Percentiles rank a stretch among this genome's conserved stretches.
These are phyloP conservation scores for Aureobasidium sp. DNA, from an alignment of 2,329 filamentous ascomycete species.

Conservation along the genomic window DNA sequence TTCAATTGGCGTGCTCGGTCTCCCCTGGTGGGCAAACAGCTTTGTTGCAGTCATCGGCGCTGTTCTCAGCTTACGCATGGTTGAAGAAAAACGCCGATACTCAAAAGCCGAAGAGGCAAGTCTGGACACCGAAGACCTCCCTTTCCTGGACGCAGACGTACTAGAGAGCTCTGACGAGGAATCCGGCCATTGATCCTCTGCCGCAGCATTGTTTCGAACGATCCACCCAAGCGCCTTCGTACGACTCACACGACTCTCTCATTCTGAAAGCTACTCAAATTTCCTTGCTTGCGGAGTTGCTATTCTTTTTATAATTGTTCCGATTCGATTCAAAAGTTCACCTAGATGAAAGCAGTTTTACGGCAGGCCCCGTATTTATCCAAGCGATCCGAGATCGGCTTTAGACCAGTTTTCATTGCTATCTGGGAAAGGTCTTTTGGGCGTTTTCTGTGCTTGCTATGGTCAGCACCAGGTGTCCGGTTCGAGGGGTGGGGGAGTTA, in stretches of 20 bases:
- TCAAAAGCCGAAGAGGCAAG: conserved; percentile 10
- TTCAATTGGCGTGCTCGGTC: conserved; percentile 71
- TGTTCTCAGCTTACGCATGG: conserved; percentile 65
- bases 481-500: not conserved
- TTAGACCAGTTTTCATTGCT: not conserved
- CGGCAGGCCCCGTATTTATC: not conserved
- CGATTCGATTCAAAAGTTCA: conserved; percentile 2
- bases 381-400: not conserved
- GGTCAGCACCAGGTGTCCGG: not conserved
- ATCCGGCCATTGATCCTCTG: not conserved
- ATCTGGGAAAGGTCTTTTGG: not conserved
- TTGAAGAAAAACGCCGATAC: conserved; percentile 26
- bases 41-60: conserved; percentile 69
- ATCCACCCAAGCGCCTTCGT: not conserved
- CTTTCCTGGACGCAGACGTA: conserved; percentile 5
- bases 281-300: not conserved
- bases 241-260: not conserved
- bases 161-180: not conserved
- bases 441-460: conserved; percentile 2
- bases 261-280: not conserved
- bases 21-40: conserved; percentile 90
- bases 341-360: not conserved
- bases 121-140: not conserved
- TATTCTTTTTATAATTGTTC: not conserved
- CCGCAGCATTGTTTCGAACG: not conserved